A percentile compares a stretch with the other conserved stretches of the same genome.
Conservation (phyloP, 495 filamentous ascomycete species). For the Ramalina intermedia region DNA sequence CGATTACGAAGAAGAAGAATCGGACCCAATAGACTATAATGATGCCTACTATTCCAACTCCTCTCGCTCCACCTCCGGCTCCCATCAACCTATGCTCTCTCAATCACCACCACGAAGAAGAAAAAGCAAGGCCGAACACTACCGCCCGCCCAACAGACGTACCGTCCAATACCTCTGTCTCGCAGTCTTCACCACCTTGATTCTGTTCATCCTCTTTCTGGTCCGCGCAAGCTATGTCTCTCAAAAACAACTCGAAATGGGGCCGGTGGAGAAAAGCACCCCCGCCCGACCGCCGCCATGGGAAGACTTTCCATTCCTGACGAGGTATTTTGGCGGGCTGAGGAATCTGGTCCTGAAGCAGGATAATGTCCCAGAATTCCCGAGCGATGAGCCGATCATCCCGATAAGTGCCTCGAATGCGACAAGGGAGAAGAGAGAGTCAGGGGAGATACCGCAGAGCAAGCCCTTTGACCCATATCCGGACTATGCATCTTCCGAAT, state of each 20-base stretch:
- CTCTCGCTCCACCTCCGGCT: conserved; percentile 37
- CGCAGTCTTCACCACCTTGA: conserved; percentile 47
- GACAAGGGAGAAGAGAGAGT: conserved; percentile 11
- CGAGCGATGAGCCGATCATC: conserved; percentile 30
- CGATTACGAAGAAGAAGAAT: conserved; percentile 29
- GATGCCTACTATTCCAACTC: conserved; percentile 20
- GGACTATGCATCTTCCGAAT: conserved; percentile 44
- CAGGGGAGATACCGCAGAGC: conserved; percentile 31
- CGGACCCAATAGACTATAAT: conserved; percentile 19
- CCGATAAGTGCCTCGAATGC: conserved; percentile 17
- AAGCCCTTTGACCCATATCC: conserved; percentile 54
- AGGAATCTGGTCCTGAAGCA: conserved; percentile 44
- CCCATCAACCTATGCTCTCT: conserved; percentile 42
- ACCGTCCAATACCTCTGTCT: conserved; percentile 59
- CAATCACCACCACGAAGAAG: conserved; percentile 22
- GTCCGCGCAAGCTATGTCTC: conserved; percentile 55
- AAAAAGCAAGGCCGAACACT: conserved; percentile 30
- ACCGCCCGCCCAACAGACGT: conserved; percentile 44
- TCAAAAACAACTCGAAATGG: conserved; percentile 39
- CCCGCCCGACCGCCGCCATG: conserved; percentile 51
- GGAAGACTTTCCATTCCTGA: conserved; percentile 71
- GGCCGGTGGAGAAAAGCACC: conserved; percentile 25
- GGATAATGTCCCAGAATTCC: conserved; percentile 63
- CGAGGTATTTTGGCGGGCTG: conserved; percentile 74
- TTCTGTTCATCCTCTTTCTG: conserved; percentile 58